Evolutionary conservation across 371 early-diverging fungal species (phyloP).

Genomic region (Syncephalastrum sp.): DNA sequence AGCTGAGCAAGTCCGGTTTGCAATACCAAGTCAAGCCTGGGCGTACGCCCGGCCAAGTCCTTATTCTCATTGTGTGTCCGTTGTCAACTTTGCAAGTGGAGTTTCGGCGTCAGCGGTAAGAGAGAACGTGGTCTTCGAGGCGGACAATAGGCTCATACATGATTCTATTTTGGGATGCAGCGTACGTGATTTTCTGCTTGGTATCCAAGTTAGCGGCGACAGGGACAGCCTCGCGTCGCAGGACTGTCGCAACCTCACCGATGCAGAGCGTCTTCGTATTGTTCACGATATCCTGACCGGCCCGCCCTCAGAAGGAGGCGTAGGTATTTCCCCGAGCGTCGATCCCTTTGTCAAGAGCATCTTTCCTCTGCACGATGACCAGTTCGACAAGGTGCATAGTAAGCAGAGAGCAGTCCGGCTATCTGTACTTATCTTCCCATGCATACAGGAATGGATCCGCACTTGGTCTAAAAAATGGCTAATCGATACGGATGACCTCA

Average conservation of each 20-base stretch:
- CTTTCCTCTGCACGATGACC: constrained; percentile 75
- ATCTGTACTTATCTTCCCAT: neutral
- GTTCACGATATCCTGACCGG: constrained; percentile 73
- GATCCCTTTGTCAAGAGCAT: constrained; percentile 69
- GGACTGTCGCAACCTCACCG: constrained; percentile 33
- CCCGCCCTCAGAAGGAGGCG: constrained; percentile 68
- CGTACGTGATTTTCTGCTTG: constrained; percentile 66
- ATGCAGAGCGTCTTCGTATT: constrained; percentile 76
- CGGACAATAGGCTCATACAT: neutral
- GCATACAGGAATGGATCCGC: constrained; percentile 66
- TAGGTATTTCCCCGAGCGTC: constrained; percentile 56
- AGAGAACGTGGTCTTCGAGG: neutral
- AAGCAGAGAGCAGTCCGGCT: neutral
- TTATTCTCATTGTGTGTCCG: constrained; percentile 38
- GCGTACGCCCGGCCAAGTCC: constrained; percentile 24
- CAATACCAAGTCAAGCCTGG: constrained; percentile 39
- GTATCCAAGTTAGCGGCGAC: constrained; percentile 50
- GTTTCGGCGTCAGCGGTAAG: constrained; percentile 30
- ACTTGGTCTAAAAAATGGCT: constrained; percentile 79
- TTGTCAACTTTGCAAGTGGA: constrained; percentile 14
- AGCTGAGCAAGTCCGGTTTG: constrained; percentile 28
- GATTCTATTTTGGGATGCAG: constrained; percentile 22
- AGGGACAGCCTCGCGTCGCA: constrained; percentile 27
- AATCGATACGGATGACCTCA: constrained; percentile 66
- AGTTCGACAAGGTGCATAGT: constrained; percentile 64